Conservation (phyloP, 257 asterid genomes). For the Solanum ahanhuiri region DNA sequence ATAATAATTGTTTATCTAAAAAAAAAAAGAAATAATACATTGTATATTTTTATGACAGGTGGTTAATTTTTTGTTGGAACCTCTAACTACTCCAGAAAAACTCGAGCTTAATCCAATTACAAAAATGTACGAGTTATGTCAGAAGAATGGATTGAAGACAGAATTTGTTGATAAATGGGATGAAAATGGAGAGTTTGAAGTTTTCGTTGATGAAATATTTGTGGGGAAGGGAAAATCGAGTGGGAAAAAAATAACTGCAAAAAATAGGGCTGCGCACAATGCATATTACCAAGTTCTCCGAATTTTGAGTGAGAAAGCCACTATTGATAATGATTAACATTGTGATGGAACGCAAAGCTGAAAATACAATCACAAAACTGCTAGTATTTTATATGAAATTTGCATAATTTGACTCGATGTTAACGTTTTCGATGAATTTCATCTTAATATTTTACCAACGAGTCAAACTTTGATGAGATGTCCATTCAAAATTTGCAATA, state of each 20-base stretch:
- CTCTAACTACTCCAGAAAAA: neutral
- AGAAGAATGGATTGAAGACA: neutral
- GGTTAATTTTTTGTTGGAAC: neutral
- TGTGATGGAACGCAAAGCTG: neutral
- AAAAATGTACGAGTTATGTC: neutral
- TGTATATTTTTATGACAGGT: neutral
- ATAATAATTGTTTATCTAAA: too few relatives aligned
- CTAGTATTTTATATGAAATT: neutral
- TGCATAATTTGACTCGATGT: neutral
- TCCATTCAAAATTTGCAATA: too few relatives aligned
- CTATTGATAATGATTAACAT: neutral
- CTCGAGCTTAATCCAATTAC: neutral
- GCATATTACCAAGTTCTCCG: neutral
- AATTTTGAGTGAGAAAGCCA: neutral
- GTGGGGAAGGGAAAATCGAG: neutral
- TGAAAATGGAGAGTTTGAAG: neutral
- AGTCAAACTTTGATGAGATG: neutral
- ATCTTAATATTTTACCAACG: neutral
- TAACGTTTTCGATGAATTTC: neutral
- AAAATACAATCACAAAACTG: neutral
- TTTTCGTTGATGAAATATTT: neutral
- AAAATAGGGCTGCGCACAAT: neutral
- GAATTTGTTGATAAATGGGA: neutral
- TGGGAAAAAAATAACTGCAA: neutral
- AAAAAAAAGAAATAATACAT: too few relatives aligned